Percentiles rank a stretch among this genome's conserved stretches.
These are phyloP conservation scores for Blastobotrys mokoenaii DNA, from an alignment of 805 yeast species.

Conservation along the genomic window DNA sequence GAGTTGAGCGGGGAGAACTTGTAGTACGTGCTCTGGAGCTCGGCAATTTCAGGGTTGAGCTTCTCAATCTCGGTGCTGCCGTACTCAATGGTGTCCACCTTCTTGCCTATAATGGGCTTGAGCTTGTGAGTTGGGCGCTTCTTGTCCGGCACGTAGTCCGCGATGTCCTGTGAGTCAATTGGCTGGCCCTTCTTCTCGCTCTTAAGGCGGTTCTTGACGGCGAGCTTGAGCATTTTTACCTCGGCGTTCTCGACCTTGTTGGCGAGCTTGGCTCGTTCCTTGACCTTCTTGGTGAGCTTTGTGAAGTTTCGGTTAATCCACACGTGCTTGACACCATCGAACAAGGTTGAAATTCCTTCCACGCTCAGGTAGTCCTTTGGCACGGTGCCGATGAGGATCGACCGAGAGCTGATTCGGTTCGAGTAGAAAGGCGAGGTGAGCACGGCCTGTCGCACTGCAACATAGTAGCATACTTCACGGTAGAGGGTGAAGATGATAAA, in stretches of 20 bases:
- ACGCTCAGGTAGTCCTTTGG: conserved; percentile 69
- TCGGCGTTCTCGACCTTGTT: conserved; percentile 59
- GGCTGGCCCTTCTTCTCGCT: conserved; percentile 48
- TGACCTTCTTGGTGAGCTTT: conserved; percentile 46
- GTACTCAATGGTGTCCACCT: conserved; percentile 77
- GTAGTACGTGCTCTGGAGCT: conserved; percentile 46
- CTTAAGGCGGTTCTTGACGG: conserved; percentile 55
- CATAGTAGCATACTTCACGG: conserved; percentile 73
- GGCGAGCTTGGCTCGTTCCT: conserved; percentile 53
- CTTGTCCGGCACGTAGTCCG: conserved; percentile 50
- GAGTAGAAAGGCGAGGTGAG: conserved; percentile 78
- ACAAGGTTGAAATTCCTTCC: conserved; percentile 61
- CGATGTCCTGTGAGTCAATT: conserved; percentile 19
- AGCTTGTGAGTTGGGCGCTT: conserved; percentile 81
- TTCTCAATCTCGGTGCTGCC: conserved; percentile 60
- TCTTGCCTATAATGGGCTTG: conserved; percentile 64
- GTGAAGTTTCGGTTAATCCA: conserved; percentile 66
- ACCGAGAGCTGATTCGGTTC: conserved; percentile 62
- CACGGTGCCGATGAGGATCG: conserved; percentile 76
- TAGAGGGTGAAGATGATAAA: conserved; percentile 62
- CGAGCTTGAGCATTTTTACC: conserved; percentile 46
- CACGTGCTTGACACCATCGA: conserved; percentile 73
- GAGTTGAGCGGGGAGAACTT: conserved; percentile 65
- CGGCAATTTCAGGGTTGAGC: conserved; percentile 55
- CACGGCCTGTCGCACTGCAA: conserved; percentile 67